Base-by-base conservation (phyloP, 2,329 filamentous ascomycete genomes). In the Monilinia fructicola region DNA sequence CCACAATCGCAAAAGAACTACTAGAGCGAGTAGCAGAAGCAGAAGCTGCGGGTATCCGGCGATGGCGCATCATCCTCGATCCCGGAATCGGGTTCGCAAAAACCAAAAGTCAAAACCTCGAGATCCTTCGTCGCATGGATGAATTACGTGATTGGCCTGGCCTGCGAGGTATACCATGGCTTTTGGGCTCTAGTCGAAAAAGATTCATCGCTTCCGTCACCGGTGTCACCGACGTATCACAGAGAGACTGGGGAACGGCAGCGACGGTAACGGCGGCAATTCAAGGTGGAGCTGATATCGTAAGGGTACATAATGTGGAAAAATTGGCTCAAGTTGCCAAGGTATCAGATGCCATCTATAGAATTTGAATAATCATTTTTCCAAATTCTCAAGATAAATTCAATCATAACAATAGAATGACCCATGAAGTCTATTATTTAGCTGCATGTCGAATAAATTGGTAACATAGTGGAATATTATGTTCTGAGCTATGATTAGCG, bases 1-100 rank as follows among this genome's bases (percentile, higher is more conserved):
- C 79, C 0, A 84, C 81, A 26, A 81, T 91, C 3, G 81, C 79
- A 3, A 68, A 71, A 1, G 89, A 91, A 72, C 81, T 92, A 0
- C 76, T 79, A 1, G 77, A 77, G 1, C 84, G 93, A 21, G 84
- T 98, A 6, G 80, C 80, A 0, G 91, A 86, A 2, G 95, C 95
- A 28, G 84, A 96, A 77, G 83, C 81, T 18, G 93, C 92, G 0
- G 95, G 95, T 0, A 85, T 99, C 54, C 85, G 91, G 4, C 88
- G 93, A 59, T 99, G 95, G 95, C 90, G 94, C 71, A 96, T 99
- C 70, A 88, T 98, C 44, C 86, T 98, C 1, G 95, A 99, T 76
- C 95, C 95, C 0, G 95, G 95, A 0, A 85, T 99, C 42, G 95
- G 95, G 0, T 99, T 99, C 76, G 93, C 95, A 66, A 99, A 99